These are phyloP conservation scores for Prunus armeniaca DNA, from an alignment of 306 rosid species.

Conservation along the genomic window DNA sequence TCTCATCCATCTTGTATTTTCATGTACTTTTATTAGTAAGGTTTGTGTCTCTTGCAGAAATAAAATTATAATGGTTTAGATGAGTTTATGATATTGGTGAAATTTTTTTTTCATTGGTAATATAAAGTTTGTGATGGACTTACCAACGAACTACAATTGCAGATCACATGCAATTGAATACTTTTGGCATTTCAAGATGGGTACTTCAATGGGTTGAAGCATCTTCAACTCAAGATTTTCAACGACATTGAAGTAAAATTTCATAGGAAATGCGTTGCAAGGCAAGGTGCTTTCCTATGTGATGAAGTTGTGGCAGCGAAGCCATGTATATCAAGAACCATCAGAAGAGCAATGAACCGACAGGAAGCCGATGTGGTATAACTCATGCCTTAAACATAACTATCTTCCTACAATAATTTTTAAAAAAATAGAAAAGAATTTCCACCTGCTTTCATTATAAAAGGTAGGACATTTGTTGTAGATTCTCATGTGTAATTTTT, in stretches of 20 bases:
- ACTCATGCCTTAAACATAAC: not conserved
- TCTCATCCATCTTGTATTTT: not conserved
- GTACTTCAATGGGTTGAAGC: conserved; percentile 8
- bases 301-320: conserved; percentile 4
- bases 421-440: not conserved
- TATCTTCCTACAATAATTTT: not conserved
- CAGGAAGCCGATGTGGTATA: conserved; percentile 19
- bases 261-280: not conserved
- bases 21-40: not conserved
- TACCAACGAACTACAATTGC: conserved; percentile 13
- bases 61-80: not conserved
- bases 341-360: conserved; percentile 5
- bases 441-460: not conserved
- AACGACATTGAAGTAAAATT: not conserved
- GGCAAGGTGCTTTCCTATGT: conserved; percentile 17
- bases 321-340: conserved; percentile 4
- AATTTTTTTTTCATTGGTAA: not conserved
- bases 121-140: not conserved
- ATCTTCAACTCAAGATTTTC: conserved; percentile 14
- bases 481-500: not conserved
- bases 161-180: conserved; percentile 41
- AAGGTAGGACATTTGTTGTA: not conserved
- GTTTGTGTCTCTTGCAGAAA: not conserved
- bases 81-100: not conserved
- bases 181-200: conserved; percentile 8